Evolutionary conservation across 2,329 filamentous ascomycete genomes (phyloP).

Genomic region (Neonectria faginata): DNA sequence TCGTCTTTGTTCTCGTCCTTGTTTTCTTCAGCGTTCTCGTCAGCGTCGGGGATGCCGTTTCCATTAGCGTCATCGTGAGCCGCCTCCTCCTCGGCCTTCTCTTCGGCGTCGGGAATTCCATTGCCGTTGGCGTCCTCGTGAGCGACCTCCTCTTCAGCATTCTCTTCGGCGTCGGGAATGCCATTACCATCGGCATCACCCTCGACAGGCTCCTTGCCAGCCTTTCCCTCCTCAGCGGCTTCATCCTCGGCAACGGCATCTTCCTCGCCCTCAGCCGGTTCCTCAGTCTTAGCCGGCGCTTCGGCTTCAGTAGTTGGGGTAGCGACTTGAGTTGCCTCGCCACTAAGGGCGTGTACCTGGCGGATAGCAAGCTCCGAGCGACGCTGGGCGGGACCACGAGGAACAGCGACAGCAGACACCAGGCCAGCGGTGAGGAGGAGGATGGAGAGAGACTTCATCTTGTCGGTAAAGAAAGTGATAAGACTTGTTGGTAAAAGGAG

Average conservation of each 20-base stretch:
- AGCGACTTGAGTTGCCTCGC: background rate
- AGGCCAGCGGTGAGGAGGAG: background rate
- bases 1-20: background rate
- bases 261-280: background rate
- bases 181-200: background rate
- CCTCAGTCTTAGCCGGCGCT: background rate
- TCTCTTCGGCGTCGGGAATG: background rate
- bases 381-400: background rate
- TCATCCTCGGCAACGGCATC: background rate
- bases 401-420: background rate
- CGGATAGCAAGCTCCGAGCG: background rate
- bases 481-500: background rate
- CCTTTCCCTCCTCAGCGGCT: background rate
- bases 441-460: constrained; percentile 5
- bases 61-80: background rate
- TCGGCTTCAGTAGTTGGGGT: background rate
- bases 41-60: background rate
- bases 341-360: background rate
- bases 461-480: background rate
- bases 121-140: no score
- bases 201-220: background rate
- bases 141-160: background rate
- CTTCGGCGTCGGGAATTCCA: no score
- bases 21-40: background rate
- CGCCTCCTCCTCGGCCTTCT: no score